Conservation (phyloP, 805 yeast genomes). For the Blastobotrys muscicola region DNA sequence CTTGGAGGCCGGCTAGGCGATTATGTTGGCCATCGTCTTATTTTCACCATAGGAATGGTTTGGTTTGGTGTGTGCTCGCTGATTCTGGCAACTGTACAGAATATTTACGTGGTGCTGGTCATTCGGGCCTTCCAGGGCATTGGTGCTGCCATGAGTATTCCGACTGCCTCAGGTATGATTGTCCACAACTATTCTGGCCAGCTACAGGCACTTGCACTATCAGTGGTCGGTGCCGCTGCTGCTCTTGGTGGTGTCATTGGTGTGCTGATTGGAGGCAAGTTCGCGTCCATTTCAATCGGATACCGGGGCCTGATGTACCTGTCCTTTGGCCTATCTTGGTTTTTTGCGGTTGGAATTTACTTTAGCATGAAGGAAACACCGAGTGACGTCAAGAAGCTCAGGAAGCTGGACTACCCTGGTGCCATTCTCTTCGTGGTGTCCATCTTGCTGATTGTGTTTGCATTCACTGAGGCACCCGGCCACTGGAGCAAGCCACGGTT, state of each 20-base stretch:
- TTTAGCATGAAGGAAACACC: conserved; percentile 26
- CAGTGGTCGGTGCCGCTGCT: conserved; percentile 21
- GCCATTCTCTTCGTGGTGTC: conserved; percentile 29
- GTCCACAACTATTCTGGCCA: conserved; percentile 26
- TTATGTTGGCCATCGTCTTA: conserved; percentile 31
- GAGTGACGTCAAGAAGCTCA: conserved; percentile 15
- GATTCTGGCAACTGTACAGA: conserved; percentile 30
- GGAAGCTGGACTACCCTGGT: conserved; percentile 32
- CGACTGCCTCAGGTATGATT: conserved; percentile 30
- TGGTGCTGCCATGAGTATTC: conserved; percentile 34
- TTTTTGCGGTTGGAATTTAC: conserved; percentile 18
- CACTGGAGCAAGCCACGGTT: conserved; percentile 34
- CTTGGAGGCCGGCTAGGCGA: conserved; percentile 36
- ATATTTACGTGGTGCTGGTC: conserved; percentile 31
- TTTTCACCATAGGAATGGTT: conserved; percentile 23
- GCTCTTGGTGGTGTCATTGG: conserved; percentile 33
- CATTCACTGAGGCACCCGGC: conserved; percentile 38
- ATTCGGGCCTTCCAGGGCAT: conserved; percentile 40
- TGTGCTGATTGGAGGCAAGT: conserved; percentile 37
- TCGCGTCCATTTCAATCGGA: conserved; percentile 30
- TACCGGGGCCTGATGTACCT: conserved; percentile 34
- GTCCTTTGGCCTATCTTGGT: conserved; percentile 27
- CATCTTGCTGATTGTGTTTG: conserved; percentile 32
- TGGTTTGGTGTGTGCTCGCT: conserved; percentile 24
- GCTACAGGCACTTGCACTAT: conserved; percentile 23